Percentiles rank a stretch among this genome's conserved stretches.
Evolutionary conservation across 2,329 filamentous ascomycete genomes (phyloP).

Genomic region (Pseudonectria buxi): DNA sequence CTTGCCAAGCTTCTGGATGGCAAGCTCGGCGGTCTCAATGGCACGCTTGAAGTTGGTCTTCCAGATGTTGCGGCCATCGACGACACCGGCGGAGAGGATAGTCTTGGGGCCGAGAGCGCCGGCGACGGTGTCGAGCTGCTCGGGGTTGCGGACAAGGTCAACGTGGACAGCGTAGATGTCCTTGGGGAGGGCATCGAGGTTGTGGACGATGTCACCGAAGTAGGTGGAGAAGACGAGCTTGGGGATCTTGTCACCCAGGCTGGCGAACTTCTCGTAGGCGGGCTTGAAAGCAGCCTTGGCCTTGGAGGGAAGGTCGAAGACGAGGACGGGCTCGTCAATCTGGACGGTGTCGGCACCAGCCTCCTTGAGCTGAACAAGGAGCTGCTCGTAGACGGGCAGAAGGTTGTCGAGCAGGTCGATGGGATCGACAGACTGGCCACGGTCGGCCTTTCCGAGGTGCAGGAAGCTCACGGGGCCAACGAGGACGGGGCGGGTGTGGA

Average conservation of each 20-base stretch:
- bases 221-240: constrained; percentile 91
- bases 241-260: constrained; percentile 72
- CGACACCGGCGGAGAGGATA: constrained; percentile 88
- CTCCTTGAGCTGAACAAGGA: constrained; percentile 87
- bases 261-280: constrained; percentile 81
- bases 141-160: constrained; percentile 95
- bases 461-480: constrained; percentile 97
- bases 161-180: constrained; percentile 82
- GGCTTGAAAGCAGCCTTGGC: constrained; percentile 97
- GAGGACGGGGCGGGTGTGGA: constrained; percentile 86
- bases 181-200: constrained; percentile 81
- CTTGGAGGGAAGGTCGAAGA: constrained; percentile 86
- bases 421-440: constrained; percentile 85
- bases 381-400: constrained; percentile 87
- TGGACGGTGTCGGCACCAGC: constrained; percentile 95
- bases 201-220: constrained; percentile 99
- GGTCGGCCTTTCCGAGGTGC: constrained; percentile 94
- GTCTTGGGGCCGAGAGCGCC: constrained; percentile 81
- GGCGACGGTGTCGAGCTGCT: constrained; percentile 86
- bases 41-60: constrained; percentile 98
- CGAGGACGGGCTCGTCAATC: constrained; percentile 95
- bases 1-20: constrained; percentile 91
- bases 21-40: constrained; percentile 83
- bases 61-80: constrained; percentile 99
- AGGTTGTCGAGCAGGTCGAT: constrained; percentile 92